Base-by-base conservation (phyloP, 768 basidiomycete species). In the Russula ochroleuca region DNA sequence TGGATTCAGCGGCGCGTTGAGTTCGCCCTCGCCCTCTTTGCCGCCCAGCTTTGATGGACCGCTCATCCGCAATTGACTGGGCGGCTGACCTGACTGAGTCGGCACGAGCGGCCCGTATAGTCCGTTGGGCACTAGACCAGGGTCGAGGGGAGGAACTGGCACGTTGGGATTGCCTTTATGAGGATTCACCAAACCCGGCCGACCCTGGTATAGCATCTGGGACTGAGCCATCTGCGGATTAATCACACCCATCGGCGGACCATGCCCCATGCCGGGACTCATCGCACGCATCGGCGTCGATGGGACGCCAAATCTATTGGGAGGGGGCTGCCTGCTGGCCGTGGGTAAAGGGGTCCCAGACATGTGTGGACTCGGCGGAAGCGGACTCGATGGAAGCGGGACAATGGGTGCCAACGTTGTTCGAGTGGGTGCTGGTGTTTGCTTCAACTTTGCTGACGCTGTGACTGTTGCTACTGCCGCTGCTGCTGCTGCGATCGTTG, bases 371-470 rank as follows among this genome's bases (percentile, higher is more conserved):
- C 74, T 78, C 57, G 74, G 76, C 5, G 5, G 28, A 28, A 28
- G 28, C 28, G 28, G 28, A 28, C 5, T 28, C 28, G 28, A 28
- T 9, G 74, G 72, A 51, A 73, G 68, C 19, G 75, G 68, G 33
- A 70, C 65, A 64, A 78, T 77, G 2, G 78, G 73, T 15, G 73
- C 67, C 70, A 73, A 21, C 75, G 75, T n/a, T 73, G 74, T 57
- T 79, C 80, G 59, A 81, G 83, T 28, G 83, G 82, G 31, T 78
- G 78, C 33, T 83, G 70, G 77, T 1, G 59, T 64, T 40, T 68
- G 2, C 2, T 28, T 28, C 28, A 28, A 28, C n/a, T n/a, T n/a
- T n/a, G 72, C 23, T 65, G 69, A 25, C 57, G 63, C n/a, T 59
- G 67, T 60, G 61, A 69, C 31, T 49, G 57, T 2, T 61, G 68